These are phyloP conservation scores for Chalaropsis thielavioides DNA, from an alignment of 2,329 filamentous ascomycete species.

Conservation along the genomic window DNA sequence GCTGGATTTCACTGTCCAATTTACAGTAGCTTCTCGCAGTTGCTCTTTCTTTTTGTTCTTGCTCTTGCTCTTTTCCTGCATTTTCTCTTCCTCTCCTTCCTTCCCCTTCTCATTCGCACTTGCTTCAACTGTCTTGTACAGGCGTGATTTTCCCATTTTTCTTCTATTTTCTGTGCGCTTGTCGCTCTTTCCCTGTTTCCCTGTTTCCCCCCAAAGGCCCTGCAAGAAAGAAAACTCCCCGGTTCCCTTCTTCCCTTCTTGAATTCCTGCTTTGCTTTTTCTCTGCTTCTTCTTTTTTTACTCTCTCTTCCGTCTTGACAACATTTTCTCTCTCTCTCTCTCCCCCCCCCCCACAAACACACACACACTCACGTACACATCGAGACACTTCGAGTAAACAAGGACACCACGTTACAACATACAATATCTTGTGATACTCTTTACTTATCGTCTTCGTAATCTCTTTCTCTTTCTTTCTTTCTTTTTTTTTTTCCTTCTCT, in stretches of 20 bases:
- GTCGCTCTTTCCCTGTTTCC: constrained; percentile 9
- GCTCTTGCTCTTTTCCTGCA: constrained; percentile 11
- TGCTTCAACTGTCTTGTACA: constrained; percentile 18
- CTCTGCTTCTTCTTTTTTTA: constrained; percentile 1
- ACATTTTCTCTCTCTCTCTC: no score
- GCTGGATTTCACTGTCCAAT: constrained; percentile 11
- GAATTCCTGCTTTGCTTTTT: constrained; percentile 5
- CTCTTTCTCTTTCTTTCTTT: background rate
- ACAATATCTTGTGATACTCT: background rate
- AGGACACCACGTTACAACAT: background rate
- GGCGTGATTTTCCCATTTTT: constrained; percentile 17
- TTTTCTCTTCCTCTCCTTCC: constrained; percentile 13
- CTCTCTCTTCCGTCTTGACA: background rate
- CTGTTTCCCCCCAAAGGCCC: constrained; percentile 6
- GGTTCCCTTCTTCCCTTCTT: constrained; percentile 9
- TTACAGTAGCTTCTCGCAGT: constrained; percentile 16
- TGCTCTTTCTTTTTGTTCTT: constrained; percentile 17
- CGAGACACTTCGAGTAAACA: background rate
- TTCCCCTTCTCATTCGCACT: constrained; percentile 19
- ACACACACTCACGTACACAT: background rate
- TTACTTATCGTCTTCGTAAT: background rate
- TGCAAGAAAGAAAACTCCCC: constrained; percentile 10
- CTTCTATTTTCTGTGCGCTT: constrained; percentile 19
- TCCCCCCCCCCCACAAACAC: background rate
- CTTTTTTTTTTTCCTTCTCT: background rate